These are phyloP conservation scores for Nicotiana tabacum DNA, from an alignment of 257 asterid species.

Conservation along the genomic window DNA sequence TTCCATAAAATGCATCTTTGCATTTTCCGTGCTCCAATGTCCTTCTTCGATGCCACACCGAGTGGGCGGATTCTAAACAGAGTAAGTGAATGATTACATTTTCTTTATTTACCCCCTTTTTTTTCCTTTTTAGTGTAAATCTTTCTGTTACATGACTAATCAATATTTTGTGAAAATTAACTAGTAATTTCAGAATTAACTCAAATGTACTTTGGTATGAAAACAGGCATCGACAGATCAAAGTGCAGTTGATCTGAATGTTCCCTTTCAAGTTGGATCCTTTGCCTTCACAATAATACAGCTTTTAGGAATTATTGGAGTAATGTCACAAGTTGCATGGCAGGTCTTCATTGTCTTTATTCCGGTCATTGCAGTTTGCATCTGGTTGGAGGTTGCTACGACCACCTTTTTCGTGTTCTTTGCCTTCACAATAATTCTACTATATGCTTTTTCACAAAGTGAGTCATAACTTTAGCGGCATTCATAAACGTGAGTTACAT, in stretches of 20 bases:
- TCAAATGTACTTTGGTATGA: conserved; percentile 11
- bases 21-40: conserved; percentile 90
- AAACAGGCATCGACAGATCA: conserved; percentile 89
- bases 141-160: neutral
- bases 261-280: conserved; percentile 45
- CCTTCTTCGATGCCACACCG: conserved; percentile 96
- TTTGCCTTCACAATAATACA: conserved; percentile 67
- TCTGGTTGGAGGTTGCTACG: conserved; percentile 64
- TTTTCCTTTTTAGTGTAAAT: neutral
- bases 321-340: conserved; percentile 88
- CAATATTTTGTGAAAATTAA: neutral
- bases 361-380: conserved; percentile 60
- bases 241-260: conserved; percentile 59
- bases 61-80: conserved; percentile 86
- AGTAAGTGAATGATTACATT: conserved; percentile 34
- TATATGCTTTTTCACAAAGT: neutral
- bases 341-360: conserved; percentile 73
- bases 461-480: neutral
- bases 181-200: neutral
- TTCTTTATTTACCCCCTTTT: neutral
- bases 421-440: neutral
- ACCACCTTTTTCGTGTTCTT: neutral
- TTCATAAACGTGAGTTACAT: neutral
- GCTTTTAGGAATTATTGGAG: conserved; percentile 66
- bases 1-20: conserved; percentile 65